phyloP scores from a whole-genome alignment of 2,329 filamentous ascomycete species.

The Leptodontidium sp. region DNA sequence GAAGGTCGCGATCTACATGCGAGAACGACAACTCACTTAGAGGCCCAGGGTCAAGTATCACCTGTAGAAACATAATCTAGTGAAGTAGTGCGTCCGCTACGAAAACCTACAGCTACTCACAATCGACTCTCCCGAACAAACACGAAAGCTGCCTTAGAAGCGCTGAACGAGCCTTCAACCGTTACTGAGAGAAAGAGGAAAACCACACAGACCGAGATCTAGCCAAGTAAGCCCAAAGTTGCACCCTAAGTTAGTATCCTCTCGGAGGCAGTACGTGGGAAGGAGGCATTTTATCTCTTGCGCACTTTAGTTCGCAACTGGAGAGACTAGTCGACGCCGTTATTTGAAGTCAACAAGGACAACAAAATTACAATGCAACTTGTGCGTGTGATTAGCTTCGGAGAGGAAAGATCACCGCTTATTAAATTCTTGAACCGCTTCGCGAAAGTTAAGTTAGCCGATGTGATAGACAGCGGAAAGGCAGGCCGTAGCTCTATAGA shows the following conservation, averaged over 20 bases:
- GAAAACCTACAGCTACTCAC: slow-evolving; percentile 3
- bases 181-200: slow-evolving; percentile 19
- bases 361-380: slow-evolving; percentile 18
- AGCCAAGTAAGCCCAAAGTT: slow-evolving; percentile 20
- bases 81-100: slow-evolving; percentile 14
- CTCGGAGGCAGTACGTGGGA: slow-evolving; percentile 21
- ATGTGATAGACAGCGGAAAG: no score
- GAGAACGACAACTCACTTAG: slow-evolving; percentile 18
- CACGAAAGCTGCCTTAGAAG: neutral
- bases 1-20: slow-evolving; percentile 15
- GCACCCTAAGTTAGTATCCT: no score
- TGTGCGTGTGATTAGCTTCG: slow-evolving; percentile 18
- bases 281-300: slow-evolving; percentile 25
- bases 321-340: slow-evolving; percentile 21
- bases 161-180: slow-evolving; percentile 2
- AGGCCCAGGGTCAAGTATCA: slow-evolving; percentile 13
- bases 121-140: slow-evolving; percentile 6
- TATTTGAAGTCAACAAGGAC: slow-evolving; percentile 20
- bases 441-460: no score
- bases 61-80: slow-evolving; percentile 11
- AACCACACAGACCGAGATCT: slow-evolving; percentile 9
- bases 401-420: slow-evolving; percentile 23
- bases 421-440: no score
- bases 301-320: slow-evolving; percentile 19
- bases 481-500: no score